phyloP scores from a whole-genome alignment of 441 rosid genomes.

The Kokia cookei region DNA sequence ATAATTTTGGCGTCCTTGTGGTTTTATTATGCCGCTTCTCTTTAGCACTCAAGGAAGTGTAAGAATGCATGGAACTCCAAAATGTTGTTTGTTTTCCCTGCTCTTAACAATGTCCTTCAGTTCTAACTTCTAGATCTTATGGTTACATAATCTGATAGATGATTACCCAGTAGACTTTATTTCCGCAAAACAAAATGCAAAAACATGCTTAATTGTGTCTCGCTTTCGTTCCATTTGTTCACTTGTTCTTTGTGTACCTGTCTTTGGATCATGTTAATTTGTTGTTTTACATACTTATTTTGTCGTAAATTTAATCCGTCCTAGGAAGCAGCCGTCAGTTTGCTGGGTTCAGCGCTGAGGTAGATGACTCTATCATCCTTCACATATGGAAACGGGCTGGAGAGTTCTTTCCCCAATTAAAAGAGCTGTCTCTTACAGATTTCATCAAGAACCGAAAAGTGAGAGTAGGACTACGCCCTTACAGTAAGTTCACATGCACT shows the following conservation, averaged over 20 bases:
- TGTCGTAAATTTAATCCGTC: neutral
- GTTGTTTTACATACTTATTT: neutral
- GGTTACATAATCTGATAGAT: neutral
- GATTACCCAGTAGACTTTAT: neutral
- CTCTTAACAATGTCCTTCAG: neutral
- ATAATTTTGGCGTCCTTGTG: neutral
- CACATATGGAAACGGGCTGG: constrained; percentile 72
- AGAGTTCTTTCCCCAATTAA: constrained; percentile 71
- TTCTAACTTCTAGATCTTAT: neutral
- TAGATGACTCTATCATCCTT: constrained; percentile 48
- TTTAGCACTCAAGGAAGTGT: neutral
- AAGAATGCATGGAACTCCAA: neutral
- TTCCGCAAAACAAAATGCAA: neutral
- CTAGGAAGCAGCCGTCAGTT: constrained; percentile 91
- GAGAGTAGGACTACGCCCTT: constrained; percentile 92
- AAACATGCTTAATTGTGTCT: neutral
- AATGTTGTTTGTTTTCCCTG: neutral
- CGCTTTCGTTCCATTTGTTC: neutral
- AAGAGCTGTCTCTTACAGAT: constrained; percentile 39
- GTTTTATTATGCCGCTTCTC: neutral
- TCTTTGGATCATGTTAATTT: neutral
- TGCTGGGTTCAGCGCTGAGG: constrained; percentile 61
- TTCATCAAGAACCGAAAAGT: constrained; percentile 48
- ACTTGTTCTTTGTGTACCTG: neutral
- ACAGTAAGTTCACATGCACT: constrained; percentile 49